These are phyloP conservation scores for Cordyceps pruinosa DNA, from an alignment of 2,329 filamentous ascomycete species.

Conservation along the genomic window DNA sequence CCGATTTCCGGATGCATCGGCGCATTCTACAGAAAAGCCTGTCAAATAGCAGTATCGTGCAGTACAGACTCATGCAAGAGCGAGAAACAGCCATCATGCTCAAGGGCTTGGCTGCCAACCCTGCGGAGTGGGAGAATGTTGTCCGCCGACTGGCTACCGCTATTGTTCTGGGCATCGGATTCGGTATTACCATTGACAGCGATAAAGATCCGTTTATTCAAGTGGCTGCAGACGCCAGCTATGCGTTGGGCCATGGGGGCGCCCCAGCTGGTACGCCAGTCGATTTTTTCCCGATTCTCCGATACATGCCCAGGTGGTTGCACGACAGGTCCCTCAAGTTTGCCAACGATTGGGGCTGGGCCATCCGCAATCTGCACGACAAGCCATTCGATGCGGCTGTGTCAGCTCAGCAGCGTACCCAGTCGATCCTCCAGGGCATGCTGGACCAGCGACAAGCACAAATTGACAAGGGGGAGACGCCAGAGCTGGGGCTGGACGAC, in stretches of 20 bases:
- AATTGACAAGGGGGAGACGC: slow-evolving; percentile 20
- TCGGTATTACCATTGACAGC: slow-evolving; percentile 32
- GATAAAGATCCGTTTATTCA: slow-evolving; percentile 35
- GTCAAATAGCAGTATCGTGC: slow-evolving; percentile 29
- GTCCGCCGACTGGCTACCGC: slow-evolving; percentile 33
- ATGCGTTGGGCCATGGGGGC: slow-evolving; percentile 24
- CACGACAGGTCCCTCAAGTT: slow-evolving; percentile 25
- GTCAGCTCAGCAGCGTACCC: slow-evolving; percentile 23
- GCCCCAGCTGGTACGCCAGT: slow-evolving; percentile 32
- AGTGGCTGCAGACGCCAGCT: slow-evolving; percentile 27
- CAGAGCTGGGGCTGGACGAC: slow-evolving; percentile 33
- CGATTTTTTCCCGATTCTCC: slow-evolving; percentile 41
- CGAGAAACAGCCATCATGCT: slow-evolving; percentile 26
- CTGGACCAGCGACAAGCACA: slow-evolving; percentile 20
- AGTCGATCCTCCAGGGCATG: slow-evolving; percentile 23
- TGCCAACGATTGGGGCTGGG: slow-evolving; percentile 23
- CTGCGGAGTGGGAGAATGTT: slow-evolving; percentile 30
- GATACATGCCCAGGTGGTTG: slow-evolving; percentile 33
- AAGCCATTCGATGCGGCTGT: slow-evolving; percentile 34
- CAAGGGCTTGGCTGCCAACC: slow-evolving; percentile 24
- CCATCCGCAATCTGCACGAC: slow-evolving; percentile 36
- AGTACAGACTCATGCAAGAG: slow-evolving; percentile 29
- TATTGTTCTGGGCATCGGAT: slow-evolving; percentile 36
- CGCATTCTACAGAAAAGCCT: slow-evolving; percentile 38
- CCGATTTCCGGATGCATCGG: slow-evolving; percentile 37